phyloP scores from a whole-genome alignment of 2,329 filamentous ascomycete genomes.

The Ceratocystiopsis brevicomis region DNA sequence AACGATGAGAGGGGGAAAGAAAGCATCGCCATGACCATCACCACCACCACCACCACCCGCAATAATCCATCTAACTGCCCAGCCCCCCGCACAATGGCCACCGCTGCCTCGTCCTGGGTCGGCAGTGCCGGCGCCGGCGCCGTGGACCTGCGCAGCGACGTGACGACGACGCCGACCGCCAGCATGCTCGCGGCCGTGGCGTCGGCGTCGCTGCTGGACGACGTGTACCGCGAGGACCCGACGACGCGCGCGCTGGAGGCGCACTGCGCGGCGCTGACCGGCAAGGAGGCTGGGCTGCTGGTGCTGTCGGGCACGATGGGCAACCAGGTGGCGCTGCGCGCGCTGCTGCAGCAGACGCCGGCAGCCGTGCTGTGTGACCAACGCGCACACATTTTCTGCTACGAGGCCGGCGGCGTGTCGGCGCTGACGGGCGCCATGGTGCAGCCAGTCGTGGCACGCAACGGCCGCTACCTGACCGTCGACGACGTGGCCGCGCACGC shows the following conservation, averaged over 20 bases:
- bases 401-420: constrained; percentile 48
- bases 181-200: constrained; percentile 69
- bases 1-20: too few species aligned
- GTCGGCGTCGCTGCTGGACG: constrained; percentile 58
- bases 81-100: too few species aligned
- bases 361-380: constrained; percentile 64
- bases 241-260: constrained; percentile 60
- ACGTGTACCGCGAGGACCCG: constrained; percentile 64
- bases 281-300: constrained; percentile 59
- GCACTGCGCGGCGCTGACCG: constrained; percentile 52
- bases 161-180: constrained; percentile 52
- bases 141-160: constrained; percentile 22
- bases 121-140: constrained; percentile 16
- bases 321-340: constrained; percentile 68
- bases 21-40: too few species aligned
- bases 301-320: constrained; percentile 88
- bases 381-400: constrained; percentile 56
- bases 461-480: constrained; percentile 55
- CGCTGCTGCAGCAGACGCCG: constrained; percentile 61
- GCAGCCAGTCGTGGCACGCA: constrained; percentile 45
- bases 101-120: constrained; percentile 12
- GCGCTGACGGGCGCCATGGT: constrained; percentile 53
- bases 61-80: too few species aligned
- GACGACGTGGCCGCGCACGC: constrained; percentile 54
- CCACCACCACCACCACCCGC: too few species aligned